Percentiles rank a stretch among this genome's conserved stretches.
Evolutionary conservation across 495 filamentous ascomycete genomes (phyloP).

Genomic region (Daldinia concentrica): DNA sequence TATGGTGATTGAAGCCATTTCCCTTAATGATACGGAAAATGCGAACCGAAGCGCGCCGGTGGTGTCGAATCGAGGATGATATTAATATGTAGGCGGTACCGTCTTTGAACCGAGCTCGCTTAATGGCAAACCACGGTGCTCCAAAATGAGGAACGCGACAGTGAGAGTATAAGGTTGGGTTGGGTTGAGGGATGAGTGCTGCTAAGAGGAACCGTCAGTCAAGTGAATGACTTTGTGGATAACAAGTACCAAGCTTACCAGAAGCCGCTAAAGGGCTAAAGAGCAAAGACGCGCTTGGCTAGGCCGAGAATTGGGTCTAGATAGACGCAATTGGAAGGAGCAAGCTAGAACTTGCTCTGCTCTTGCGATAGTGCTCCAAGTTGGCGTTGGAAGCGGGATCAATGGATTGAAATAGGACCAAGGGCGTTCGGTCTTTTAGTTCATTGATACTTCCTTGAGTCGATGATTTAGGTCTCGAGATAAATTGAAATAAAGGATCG

Average conservation of each 20-base stretch:
- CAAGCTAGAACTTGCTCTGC: constrained; percentile 4
- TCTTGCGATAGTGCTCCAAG: constrained; percentile 22
- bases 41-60: not conserved
- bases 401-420: not conserved
- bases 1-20: constrained; percentile 32
- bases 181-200: constrained; percentile 3
- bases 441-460: constrained; percentile 8
- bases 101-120: constrained; percentile 10
- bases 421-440: constrained; percentile 18
- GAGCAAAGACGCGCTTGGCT: not conserved
- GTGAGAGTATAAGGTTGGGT: not conserved
- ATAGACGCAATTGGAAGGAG: not conserved
- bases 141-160: not conserved
- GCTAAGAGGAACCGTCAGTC: constrained; percentile 19
- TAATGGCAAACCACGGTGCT: not conserved
- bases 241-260: constrained; percentile 15
- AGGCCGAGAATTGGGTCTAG: constrained; percentile 2
- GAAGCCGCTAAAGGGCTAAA: constrained; percentile 9
- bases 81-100: constrained; percentile 18
- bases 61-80: constrained; percentile 1
- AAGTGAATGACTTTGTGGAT: not conserved
- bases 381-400: not conserved
- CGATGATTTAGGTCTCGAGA: constrained; percentile 11
- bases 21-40: constrained; percentile 4
- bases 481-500: constrained; percentile 1